These are phyloP conservation scores for Albugo candida DNA, from an alignment of 352 stramenopile species.

Conservation along the genomic window DNA sequence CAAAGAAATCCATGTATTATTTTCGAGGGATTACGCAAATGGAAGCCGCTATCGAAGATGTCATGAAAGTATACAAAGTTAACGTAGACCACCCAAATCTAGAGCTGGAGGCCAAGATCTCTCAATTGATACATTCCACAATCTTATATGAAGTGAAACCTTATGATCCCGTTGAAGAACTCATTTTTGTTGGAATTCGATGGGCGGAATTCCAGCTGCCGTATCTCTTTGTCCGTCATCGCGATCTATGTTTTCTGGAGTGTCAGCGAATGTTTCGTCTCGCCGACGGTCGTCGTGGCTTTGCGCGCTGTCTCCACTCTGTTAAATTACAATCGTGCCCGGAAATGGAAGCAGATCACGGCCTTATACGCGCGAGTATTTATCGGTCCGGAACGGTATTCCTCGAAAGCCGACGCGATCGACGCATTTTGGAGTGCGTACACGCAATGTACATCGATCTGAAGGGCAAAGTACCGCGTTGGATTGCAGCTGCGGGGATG, in stretches of 20 bases:
- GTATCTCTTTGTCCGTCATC: constrained; percentile 53
- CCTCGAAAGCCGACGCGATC: constrained; percentile 51
- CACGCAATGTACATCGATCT: constrained; percentile 65
- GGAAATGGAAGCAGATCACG: constrained; percentile 60
- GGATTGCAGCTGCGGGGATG: constrained; percentile 36
- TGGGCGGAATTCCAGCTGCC: constrained; percentile 50
- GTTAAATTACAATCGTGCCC: constrained; percentile 74
- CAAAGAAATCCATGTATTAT: constrained; percentile 34
- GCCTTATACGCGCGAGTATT: constrained; percentile 60
- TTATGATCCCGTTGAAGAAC: constrained; percentile 24
- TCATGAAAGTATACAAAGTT: constrained; percentile 56
- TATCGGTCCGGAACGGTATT: constrained; percentile 68
- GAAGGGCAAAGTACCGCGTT: constrained; percentile 59
- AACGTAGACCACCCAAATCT: constrained; percentile 53
- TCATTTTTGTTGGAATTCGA: constrained; percentile 53
- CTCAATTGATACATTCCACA: constrained; percentile 55
- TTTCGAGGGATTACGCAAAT: constrained; percentile 49
- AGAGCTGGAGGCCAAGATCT: constrained; percentile 50
- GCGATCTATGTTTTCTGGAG: constrained; percentile 62
- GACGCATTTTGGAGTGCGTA: constrained; percentile 50
- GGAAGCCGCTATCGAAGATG: constrained; percentile 39
- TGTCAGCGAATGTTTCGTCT: constrained; percentile 50
- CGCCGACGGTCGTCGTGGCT: constrained; percentile 29
- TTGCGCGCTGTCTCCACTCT: constrained; percentile 55
- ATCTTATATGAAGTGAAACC: constrained; percentile 57